Conservation (phyloP, 768 basidiomycete genomes). For the Mycena belliarum region DNA sequence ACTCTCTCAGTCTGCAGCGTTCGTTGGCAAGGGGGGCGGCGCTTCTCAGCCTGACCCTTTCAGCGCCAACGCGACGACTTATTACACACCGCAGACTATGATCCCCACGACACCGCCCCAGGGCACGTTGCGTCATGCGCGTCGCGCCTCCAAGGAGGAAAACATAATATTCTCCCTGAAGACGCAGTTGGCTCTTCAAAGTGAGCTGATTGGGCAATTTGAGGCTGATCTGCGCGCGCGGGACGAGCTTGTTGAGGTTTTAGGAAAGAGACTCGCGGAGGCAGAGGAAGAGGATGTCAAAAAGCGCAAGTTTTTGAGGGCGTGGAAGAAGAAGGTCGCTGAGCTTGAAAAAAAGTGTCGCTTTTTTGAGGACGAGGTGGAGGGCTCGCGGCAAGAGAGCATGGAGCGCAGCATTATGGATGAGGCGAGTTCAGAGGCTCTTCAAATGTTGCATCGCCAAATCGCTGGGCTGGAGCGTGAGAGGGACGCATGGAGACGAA, state of each 20-base stretch:
- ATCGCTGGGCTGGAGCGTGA: constrained; percentile 75
- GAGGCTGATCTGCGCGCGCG: constrained; percentile 73
- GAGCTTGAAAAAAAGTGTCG: constrained; percentile 71
- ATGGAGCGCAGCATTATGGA: constrained; percentile 84
- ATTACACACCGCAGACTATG: constrained; percentile 75
- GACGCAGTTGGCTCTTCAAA: constrained; percentile 71
- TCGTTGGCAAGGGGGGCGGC: neutral
- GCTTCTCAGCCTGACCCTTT: constrained; percentile 68
- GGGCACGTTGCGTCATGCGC: constrained; percentile 43
- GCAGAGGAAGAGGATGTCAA: constrained; percentile 65
- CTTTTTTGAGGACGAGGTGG: constrained; percentile 82
- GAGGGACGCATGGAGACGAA: constrained; percentile 48
- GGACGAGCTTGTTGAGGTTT: constrained; percentile 67
- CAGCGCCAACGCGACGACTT: constrained; percentile 69
- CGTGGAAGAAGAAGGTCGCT: constrained; percentile 76
- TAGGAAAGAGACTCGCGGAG: constrained; percentile 55
- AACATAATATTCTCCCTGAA: constrained; percentile 72
- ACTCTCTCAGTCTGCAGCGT: constrained; percentile 36
- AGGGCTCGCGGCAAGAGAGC: constrained; percentile 78
- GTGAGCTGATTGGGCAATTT: constrained; percentile 73
- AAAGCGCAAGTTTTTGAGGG: constrained; percentile 54
- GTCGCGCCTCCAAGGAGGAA: constrained; percentile 72
- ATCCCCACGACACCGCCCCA: constrained; percentile 67
- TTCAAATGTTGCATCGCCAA: constrained; percentile 78
- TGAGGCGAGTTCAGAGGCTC: constrained; percentile 74